These are phyloP conservation scores for Alternaria triticimaculans DNA, from an alignment of 2,329 filamentous ascomycete species.

Conservation along the genomic window DNA sequence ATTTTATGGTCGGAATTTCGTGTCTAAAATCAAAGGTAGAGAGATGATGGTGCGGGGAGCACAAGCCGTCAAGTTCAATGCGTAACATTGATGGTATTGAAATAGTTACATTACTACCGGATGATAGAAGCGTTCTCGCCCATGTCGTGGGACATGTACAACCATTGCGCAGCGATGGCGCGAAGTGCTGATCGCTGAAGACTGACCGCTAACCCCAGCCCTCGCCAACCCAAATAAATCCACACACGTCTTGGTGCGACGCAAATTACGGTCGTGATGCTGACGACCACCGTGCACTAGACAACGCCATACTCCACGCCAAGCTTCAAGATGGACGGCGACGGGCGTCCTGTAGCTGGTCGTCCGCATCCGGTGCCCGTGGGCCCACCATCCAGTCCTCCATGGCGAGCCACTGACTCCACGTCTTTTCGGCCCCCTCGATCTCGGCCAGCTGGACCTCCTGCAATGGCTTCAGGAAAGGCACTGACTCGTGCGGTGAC, in stretches of 20 bases:
- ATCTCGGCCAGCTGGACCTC: slow-evolving; percentile 81
- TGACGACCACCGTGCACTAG: slow-evolving; percentile 18
- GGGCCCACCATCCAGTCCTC: slow-evolving; percentile 99
- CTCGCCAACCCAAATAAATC: slow-evolving; percentile 13
- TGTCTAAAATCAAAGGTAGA: background rate
- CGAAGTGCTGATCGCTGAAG: slow-evolving; percentile 14
- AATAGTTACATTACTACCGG: background rate
- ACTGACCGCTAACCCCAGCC: slow-evolving; percentile 21
- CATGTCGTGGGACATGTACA: slow-evolving; percentile 1
- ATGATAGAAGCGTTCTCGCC: background rate
- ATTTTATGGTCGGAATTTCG: background rate
- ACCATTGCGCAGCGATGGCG: slow-evolving; percentile 13
- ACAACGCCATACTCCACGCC: slow-evolving; percentile 33
- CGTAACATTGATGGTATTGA: background rate
- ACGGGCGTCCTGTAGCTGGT: slow-evolving; percentile 28
- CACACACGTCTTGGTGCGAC: slow-evolving; percentile 15
- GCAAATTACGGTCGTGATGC: slow-evolving; percentile 4
- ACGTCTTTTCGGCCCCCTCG: slow-evolving; percentile 78
- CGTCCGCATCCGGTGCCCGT: slow-evolving; percentile 64
- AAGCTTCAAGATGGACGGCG: slow-evolving; percentile 28
- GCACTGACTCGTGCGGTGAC: slow-evolving; percentile 79
- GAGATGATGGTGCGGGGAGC: background rate
- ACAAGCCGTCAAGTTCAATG: background rate
- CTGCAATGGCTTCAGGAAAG: slow-evolving; percentile 85
- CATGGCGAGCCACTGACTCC: slow-evolving; percentile 96